phyloP scores from a whole-genome alignment of 371 early-diverging fungal genomes.

The Saksenaea vasiformis region DNA sequence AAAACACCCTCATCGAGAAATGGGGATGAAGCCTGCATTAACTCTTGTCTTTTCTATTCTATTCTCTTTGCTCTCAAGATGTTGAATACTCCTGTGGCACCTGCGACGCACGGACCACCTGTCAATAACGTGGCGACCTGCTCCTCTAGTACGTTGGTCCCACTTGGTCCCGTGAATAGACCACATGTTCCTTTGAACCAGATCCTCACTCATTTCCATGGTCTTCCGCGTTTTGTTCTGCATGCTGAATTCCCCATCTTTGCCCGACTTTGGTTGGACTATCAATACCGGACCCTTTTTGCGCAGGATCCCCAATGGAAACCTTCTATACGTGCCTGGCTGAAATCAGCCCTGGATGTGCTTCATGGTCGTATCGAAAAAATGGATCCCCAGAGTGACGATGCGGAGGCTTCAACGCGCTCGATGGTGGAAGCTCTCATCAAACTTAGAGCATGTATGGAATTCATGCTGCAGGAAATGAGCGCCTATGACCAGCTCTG shows the following conservation, averaged over 20 bases:
- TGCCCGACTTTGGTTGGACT: slow-evolving; percentile 27
- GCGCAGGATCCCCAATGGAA: slow-evolving; percentile 19
- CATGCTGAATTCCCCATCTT: slow-evolving; percentile 28
- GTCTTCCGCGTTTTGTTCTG: slow-evolving; percentile 21
- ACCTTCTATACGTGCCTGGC: slow-evolving; percentile 15
- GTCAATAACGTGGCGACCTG: background rate
- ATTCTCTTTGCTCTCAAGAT: background rate
- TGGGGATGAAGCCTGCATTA: background rate
- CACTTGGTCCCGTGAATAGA: background rate
- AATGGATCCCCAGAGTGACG: background rate
- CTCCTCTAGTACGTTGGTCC: background rate
- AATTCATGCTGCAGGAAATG: slow-evolving; percentile 15
- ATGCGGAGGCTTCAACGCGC: slow-evolving; percentile 8
- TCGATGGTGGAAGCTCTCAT: slow-evolving; percentile 26
- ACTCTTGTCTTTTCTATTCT: background rate
- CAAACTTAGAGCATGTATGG: slow-evolving; percentile 21
- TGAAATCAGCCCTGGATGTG: background rate
- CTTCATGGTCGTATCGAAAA: slow-evolving; percentile 13
- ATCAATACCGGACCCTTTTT: slow-evolving; percentile 19
- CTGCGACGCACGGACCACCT: background rate
- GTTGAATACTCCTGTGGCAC: background rate
- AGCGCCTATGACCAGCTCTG: slow-evolving; percentile 22
- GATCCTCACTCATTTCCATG: slow-evolving; percentile 31
- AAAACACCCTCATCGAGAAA: background rate
- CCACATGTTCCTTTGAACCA: slow-evolving; percentile 9